These are phyloP conservation scores for Entoloma clypeatum DNA, from an alignment of 1,284 basidiomycete species.

Conservation along the genomic window DNA sequence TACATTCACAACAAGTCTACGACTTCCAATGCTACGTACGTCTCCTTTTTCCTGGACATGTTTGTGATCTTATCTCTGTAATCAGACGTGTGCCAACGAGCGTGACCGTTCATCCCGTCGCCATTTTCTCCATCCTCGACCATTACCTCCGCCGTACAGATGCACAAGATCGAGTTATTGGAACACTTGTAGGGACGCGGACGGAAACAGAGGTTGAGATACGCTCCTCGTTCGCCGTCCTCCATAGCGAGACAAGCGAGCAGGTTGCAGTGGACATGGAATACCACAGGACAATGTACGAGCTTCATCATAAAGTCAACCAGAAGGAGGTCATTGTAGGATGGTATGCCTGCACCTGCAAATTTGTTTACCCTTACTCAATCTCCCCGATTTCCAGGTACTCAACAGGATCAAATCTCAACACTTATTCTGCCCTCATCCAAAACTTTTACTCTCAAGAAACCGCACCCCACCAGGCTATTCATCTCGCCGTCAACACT, in stretches of 20 bases:
- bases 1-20: conserved; percentile 49
- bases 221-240: conserved; percentile 81
- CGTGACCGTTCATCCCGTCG: conserved; percentile 87
- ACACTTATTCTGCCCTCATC: conserved; percentile 95
- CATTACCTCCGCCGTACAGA: conserved; percentile 91
- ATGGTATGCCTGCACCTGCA: conserved; percentile 53
- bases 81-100: conserved; percentile 65
- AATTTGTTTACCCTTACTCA: conserved; percentile 5
- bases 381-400: conserved; percentile 53
- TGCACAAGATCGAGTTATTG: conserved; percentile 88
- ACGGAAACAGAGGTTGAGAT: conserved; percentile 76
- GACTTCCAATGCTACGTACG: conserved; percentile 38
- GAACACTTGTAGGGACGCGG: conserved; percentile 89
- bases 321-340: conserved; percentile 88
- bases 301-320: conserved; percentile 81
- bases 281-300: conserved; percentile 92
- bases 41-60: conserved; percentile 9
- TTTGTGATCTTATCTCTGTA: conserved; percentile 1
- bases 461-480: conserved; percentile 83
- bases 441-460: conserved; percentile 98
- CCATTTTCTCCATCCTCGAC: conserved; percentile 94
- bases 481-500: conserved; percentile 93
- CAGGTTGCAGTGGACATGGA: conserved; percentile 96
- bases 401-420: conserved; percentile 85
- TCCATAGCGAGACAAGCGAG: conserved; percentile 89